Evolutionary conservation across 1,284 basidiomycete genomes (phyloP).

Genomic region (Boletus sp.): DNA sequence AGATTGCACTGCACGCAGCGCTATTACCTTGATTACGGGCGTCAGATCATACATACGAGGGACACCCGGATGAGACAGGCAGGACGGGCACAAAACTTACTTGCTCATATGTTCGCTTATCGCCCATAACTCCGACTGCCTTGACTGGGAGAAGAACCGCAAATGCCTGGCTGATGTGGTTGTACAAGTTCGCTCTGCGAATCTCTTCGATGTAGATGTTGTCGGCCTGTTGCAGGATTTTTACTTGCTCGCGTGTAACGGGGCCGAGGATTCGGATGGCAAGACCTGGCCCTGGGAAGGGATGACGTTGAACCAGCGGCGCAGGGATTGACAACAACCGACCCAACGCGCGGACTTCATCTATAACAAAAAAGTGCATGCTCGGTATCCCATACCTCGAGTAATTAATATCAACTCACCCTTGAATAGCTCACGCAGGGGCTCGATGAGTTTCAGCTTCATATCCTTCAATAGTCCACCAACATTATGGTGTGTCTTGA

Average conservation of each 20-base stretch:
- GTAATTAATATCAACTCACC: constrained; percentile 46
- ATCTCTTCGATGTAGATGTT: constrained; percentile 99
- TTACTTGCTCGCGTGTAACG: constrained; percentile 90
- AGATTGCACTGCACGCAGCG: constrained; percentile 85
- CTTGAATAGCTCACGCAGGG: constrained; percentile 97
- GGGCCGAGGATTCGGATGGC: constrained; percentile 98
- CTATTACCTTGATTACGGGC: constrained; percentile 61
- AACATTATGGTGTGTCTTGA: constrained; percentile 99
- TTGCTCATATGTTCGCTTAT: constrained; percentile 96
- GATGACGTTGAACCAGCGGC: constrained; percentile 93
- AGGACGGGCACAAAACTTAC: constrained; percentile 37
- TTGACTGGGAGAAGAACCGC: constrained; percentile 95
- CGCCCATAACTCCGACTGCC: constrained; percentile 98
- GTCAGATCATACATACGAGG: constrained; percentile 1
- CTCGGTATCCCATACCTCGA: background rate
- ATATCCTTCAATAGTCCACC: constrained; percentile 95
- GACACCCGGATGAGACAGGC: background rate
- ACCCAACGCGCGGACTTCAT: constrained; percentile 94
- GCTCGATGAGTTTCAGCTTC: constrained; percentile 99
- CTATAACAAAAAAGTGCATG: constrained; percentile 39
- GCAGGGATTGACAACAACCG: constrained; percentile 88
- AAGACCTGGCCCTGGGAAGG: constrained; percentile 98
- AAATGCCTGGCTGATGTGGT: constrained; percentile 95
- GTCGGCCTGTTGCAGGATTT: constrained; percentile 93
- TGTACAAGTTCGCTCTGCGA: constrained; percentile 86